phyloP scores from a whole-genome alignment of 1,284 basidiomycete species.

The Laetiporus sulphureus region DNA sequence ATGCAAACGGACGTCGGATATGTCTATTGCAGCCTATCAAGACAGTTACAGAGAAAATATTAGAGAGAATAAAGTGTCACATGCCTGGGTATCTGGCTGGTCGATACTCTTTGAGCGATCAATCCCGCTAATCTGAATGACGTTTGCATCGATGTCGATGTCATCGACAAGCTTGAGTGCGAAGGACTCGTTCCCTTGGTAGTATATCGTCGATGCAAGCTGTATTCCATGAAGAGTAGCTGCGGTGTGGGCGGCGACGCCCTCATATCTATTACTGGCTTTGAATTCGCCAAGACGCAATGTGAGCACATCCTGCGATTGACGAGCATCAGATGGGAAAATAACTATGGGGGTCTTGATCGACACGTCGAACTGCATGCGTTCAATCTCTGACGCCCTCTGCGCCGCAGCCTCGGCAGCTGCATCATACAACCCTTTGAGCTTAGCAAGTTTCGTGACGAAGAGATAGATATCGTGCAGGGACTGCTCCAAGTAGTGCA shows the following conservation, averaged over 20 bases:
- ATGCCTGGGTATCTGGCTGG: slow-evolving; percentile 68
- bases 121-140: slow-evolving; percentile 55
- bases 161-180: slow-evolving; percentile 89
- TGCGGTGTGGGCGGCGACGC: slow-evolving; percentile 53
- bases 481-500: slow-evolving; percentile 87
- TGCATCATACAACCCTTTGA: slow-evolving; percentile 95
- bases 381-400: slow-evolving; percentile 81
- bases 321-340: slow-evolving; percentile 70
- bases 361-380: slow-evolving; percentile 88
- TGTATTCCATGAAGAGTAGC: slow-evolving; percentile 87
- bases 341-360: slow-evolving; percentile 93
- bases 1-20: slow-evolving; percentile 88
- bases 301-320: slow-evolving; percentile 65
- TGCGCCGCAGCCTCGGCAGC: slow-evolving; percentile 91
- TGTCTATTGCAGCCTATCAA: slow-evolving; percentile 59
- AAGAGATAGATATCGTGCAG: slow-evolving; percentile 85
- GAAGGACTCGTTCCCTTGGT: slow-evolving; percentile 37
- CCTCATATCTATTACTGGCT: slow-evolving; percentile 76
- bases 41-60: slow-evolving; percentile 2
- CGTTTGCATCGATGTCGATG: slow-evolving; percentile 72
- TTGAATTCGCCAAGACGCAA: slow-evolving; percentile 88
- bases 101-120: slow-evolving; percentile 43
- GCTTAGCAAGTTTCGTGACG: slow-evolving; percentile 80
- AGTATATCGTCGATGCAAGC: slow-evolving; percentile 64
- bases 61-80: slow-evolving; percentile 7